Base-by-base conservation (phyloP, 805 yeast species). In the Candida namnaoensis region DNA sequence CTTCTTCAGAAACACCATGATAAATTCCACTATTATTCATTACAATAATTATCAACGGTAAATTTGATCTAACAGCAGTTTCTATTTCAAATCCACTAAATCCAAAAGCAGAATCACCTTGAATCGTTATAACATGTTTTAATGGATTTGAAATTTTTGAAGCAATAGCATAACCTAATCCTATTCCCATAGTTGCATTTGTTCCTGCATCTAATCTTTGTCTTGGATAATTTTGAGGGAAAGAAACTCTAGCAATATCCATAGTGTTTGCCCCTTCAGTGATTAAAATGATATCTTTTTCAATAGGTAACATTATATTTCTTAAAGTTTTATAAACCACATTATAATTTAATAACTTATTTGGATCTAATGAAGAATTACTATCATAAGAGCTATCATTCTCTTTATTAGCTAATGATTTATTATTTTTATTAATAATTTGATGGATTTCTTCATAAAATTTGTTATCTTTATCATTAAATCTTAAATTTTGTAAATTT, bases 61-160 rank as follows among this genome's bases (percentile, higher is more conserved):
- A 57, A 3, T 65, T 53, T 26, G 68, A 59, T 35, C 88, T 61
- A 5, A 74, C 76, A 1, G 82, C 75, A 0, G 90, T 82, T 52
- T 82, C 88, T n/a, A 82, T 47, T 48, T 82, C 90, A 69, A 80
- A 70, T 0, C 77, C 86, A 6, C 83, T 76, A 52, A 82, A 82
- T 3, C 88, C 88, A 62, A 82, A 79, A 3, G 88, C 88, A 1
- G 88, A 81, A 54, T 82, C 88, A 7, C 88, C 90, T 54, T 79
- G 82, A 28, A 82, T 75, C 7, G 81, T 75, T 4, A 82, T 58
- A 0, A 80, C 77, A 6, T 62, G 56, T 36, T 66, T 61, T 0
- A 60, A 51, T 1, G 76, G 77, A 11, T 61, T 43, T 0, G 74
- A 66, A 1, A 59, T 59, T 47, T 75, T 78, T 3, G 85, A 73